Conservation (phyloP, 1,284 basidiomycete species). For the Malassezia restricta region DNA sequence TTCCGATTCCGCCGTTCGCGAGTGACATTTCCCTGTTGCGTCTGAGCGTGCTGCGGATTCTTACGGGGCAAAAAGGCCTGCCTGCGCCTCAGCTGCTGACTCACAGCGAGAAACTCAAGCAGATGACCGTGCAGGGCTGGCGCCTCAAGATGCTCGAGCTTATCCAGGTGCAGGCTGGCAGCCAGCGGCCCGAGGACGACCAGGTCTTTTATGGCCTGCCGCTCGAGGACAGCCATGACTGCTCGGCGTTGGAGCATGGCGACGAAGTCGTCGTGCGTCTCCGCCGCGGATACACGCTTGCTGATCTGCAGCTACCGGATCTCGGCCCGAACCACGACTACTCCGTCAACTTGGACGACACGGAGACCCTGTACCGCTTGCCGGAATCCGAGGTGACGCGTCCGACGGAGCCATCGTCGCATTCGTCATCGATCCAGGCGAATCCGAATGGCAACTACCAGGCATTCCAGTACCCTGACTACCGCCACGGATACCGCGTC, state of each 20-base stretch:
- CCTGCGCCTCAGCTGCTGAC: slow-evolving; percentile 19
- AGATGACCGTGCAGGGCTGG: slow-evolving; percentile 40
- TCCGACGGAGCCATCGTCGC: slow-evolving; percentile 39
- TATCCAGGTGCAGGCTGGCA: slow-evolving; percentile 34
- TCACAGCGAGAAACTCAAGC: slow-evolving; percentile 38
- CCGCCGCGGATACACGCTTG: slow-evolving; percentile 17
- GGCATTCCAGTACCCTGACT: slow-evolving; percentile 31
- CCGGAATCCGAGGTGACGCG: slow-evolving; percentile 28
- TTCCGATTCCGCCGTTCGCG: slow-evolving; percentile 29
- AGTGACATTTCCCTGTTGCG: slow-evolving; percentile 31
- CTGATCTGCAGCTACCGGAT: slow-evolving; percentile 34
- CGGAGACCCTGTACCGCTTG: slow-evolving; percentile 25
- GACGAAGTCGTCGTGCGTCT: slow-evolving; percentile 37
- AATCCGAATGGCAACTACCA: slow-evolving; percentile 42
- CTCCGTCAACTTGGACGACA: slow-evolving; percentile 22
- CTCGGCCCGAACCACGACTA: slow-evolving; percentile 25
- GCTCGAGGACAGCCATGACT: slow-evolving; percentile 40
- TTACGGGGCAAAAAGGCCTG: slow-evolving; percentile 31
- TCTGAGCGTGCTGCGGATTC: slow-evolving; percentile 33
- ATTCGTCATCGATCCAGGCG: slow-evolving; percentile 38
- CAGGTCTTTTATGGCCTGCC: slow-evolving; percentile 24
- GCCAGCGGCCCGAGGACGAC: slow-evolving; percentile 8
- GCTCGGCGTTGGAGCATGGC: slow-evolving; percentile 38
- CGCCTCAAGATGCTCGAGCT: slow-evolving; percentile 39
- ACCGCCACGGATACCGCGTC: slow-evolving; percentile 31